A percentile compares a stretch with the other conserved stretches of the same genome.
Evolutionary conservation across 805 yeast genomes (phyloP).

Genomic region (Schwanniomyces occidentalis): DNA sequence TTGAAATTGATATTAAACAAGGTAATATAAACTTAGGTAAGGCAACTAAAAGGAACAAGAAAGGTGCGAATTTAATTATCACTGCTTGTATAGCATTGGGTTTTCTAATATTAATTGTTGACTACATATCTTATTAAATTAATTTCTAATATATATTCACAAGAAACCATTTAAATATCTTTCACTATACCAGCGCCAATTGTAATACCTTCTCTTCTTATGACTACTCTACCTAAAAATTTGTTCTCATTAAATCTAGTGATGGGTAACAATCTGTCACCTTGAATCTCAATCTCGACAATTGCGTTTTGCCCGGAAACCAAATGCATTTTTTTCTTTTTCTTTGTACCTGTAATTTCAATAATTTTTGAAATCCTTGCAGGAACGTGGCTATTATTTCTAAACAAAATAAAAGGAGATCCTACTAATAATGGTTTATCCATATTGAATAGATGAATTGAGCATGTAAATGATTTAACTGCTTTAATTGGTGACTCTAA

Average conservation of each 20-base stretch:
- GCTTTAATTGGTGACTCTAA: constrained; percentile 24
- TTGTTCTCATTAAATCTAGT: constrained; percentile 48
- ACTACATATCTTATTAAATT: constrained; percentile 26
- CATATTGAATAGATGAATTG: constrained; percentile 39
- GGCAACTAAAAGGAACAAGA: constrained; percentile 67
- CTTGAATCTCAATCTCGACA: constrained; percentile 54
- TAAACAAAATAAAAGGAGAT: constrained; percentile 71
- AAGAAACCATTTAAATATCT: constrained; percentile 11
- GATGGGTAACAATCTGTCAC: constrained; percentile 51
- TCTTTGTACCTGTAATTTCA: constrained; percentile 24
- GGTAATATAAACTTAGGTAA: constrained; percentile 72
- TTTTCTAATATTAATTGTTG: constrained; percentile 34
- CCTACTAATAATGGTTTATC: constrained; percentile 78
- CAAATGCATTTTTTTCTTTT: constrained; percentile 55
- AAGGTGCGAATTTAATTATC: constrained; percentile 38
- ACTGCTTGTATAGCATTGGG: constrained; percentile 36
- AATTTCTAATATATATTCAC: no score
- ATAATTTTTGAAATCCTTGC: constrained; percentile 58
- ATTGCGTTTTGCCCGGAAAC: constrained; percentile 59
- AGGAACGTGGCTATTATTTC: constrained; percentile 72
- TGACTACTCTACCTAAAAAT: constrained; percentile 64
- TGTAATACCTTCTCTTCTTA: constrained; percentile 68
- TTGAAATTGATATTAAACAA: constrained; percentile 60
- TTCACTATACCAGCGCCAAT: constrained; percentile 63
- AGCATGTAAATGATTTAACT: constrained; percentile 27